Evolutionary conservation across 2,329 filamentous ascomycete genomes (phyloP), one percentile per base, ranked within the genome.

Genomic region (Sporothrix phasma): DNA sequence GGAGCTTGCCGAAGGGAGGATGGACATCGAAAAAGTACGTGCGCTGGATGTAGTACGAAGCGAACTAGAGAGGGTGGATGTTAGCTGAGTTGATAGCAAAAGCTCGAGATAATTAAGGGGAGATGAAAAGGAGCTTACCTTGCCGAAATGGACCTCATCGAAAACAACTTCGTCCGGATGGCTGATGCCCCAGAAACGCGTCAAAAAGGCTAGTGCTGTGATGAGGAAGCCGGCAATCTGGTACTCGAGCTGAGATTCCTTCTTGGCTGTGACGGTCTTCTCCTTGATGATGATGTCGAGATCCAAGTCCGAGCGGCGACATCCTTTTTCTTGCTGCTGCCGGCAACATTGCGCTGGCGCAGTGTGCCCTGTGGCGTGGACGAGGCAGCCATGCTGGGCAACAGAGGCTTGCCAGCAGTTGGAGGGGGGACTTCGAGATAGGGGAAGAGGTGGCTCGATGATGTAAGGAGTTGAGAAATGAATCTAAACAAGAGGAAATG

Each of bases 21-120:
- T 99, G 94, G 63, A 99, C 94, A 79, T 99, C 94, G 86, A 99
- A 99, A 83, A 99, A 99, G 81, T 97, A 99, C 67, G 92, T 97
- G 72, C 92, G 88, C 79, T 97, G 88, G 71, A 99, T 87, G 76
- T 99, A 99, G 74, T 86, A 88, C 10, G 86, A 88, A 64, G 86
- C 86, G 73, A 88, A 88, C 86, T 88, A 70, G 19, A 34, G 37
- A 37, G 34, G 29, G 4, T n/a, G 22, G 17, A 22, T 13, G 41
- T 58, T 39, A 61, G 41, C 26, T 19, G 31, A n/a, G 10, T 2
- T 5, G 39, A 3, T 34, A 26, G 26, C 19, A 46, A 31, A 34
- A 31, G 26, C 1, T 11, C 11, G 11, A 54, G 3, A 24, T 24
- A 2, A 39, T 43, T 4, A 29, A 45, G 26, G 56, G 15, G 34